Evolutionary conservation across 1,139 yeast species (phyloP).

Genomic region (Scheffersomyces illinoinensis): DNA sequence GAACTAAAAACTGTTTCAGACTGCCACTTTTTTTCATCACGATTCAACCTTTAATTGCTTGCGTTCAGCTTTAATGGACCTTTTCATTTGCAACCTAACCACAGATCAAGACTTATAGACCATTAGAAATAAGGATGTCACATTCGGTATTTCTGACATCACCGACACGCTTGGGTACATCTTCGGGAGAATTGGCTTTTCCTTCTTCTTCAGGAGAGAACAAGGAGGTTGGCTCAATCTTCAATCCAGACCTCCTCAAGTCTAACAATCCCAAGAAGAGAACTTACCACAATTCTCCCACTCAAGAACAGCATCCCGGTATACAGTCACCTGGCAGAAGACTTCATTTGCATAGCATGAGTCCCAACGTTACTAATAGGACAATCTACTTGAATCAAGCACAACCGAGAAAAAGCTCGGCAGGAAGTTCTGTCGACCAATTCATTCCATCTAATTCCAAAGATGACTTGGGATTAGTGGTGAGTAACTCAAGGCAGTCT

Average conservation of each 20-base stretch:
- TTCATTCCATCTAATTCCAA: slow-evolving; percentile 16
- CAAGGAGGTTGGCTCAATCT: background rate
- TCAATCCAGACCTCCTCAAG: slow-evolving; percentile 1
- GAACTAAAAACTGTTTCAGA: too few species aligned
- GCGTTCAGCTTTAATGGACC: background rate
- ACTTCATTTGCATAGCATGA: slow-evolving; percentile 38
- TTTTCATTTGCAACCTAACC: background rate
- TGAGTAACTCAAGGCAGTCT: background rate
- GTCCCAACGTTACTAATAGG: slow-evolving; percentile 41
- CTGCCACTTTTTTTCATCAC: background rate
- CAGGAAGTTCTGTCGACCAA: slow-evolving; percentile 15
- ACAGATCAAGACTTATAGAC: background rate
- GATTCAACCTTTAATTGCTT: background rate
- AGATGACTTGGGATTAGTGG: background rate
- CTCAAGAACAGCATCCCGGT: slow-evolving; percentile 4
- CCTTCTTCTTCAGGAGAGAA: background rate
- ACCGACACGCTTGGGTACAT: background rate
- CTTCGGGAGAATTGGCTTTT: background rate
- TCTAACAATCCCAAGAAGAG: slow-evolving; percentile 7
- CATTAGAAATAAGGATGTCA: background rate
- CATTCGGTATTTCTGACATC: background rate
- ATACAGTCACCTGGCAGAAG: slow-evolving; percentile 31
- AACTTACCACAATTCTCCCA: slow-evolving; percentile 10
- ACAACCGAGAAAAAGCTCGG: slow-evolving; percentile 7
- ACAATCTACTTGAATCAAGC: slow-evolving; percentile 24